Conservation (phyloP, 371 early-diverging fungal genomes). For the Saksenaea vasiformis region DNA sequence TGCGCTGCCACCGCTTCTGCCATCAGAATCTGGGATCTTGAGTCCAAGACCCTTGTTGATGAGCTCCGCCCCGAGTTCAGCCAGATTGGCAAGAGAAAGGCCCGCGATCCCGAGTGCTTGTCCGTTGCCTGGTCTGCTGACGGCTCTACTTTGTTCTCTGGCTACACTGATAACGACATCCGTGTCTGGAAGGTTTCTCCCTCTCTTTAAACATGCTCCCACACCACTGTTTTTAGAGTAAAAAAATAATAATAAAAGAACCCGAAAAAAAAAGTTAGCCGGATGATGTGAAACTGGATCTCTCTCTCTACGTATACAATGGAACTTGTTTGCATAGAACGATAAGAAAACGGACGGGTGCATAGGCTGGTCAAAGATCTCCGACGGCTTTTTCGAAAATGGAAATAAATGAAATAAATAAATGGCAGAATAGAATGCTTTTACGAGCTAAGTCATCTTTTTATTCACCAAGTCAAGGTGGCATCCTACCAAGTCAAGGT, state of each 20-base stretch:
- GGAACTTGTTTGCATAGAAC: too few species aligned
- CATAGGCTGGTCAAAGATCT: background rate
- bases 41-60: slow-evolving; percentile 95
- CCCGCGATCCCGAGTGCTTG: slow-evolving; percentile 82
- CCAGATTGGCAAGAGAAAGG: slow-evolving; percentile 70
- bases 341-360: too few species aligned
- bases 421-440: too few species aligned
- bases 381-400: too few species aligned
- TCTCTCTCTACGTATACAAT: too few species aligned
- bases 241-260: slow-evolving; percentile 6
- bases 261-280: background rate
- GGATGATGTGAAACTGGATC: too few species aligned
- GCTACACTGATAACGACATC: slow-evolving; percentile 96
- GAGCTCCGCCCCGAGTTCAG: slow-evolving; percentile 93
- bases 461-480: too few species aligned
- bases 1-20: slow-evolving; percentile 96
- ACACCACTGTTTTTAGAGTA: background rate
- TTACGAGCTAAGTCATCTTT: too few species aligned
- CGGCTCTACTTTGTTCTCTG: slow-evolving; percentile 97
- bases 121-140: slow-evolving; percentile 98
- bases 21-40: slow-evolving; percentile 99
- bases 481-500: too few species aligned
- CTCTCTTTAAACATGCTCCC: slow-evolving; percentile 39
- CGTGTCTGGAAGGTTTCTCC: slow-evolving; percentile 93
- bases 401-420: too few species aligned